Percentiles rank a stretch among this genome's conserved stretches.
Evolutionary conservation across 768 basidiomycete species (phyloP).

Genomic region (Tephrocybe rancida): DNA sequence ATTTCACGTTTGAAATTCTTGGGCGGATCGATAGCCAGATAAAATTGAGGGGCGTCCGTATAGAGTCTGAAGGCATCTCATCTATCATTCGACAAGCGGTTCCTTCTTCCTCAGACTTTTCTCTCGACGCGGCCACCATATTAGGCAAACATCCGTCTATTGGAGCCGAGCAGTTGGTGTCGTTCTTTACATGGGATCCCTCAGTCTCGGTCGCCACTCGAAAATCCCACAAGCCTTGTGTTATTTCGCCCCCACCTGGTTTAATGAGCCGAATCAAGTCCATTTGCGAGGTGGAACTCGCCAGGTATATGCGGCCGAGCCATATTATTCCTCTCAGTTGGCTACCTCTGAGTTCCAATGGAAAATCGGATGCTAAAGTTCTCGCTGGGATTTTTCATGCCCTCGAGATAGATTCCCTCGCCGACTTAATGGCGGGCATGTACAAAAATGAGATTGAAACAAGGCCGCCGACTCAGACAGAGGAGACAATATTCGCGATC

Average conservation of each 20-base stretch:
- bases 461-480: constrained; percentile 18
- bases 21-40: constrained; percentile 55
- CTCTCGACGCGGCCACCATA: constrained; percentile 43
- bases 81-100: constrained; percentile 39
- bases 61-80: constrained; percentile 54
- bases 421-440: constrained; percentile 19
- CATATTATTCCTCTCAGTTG: constrained; percentile 50
- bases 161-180: constrained; percentile 45
- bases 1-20: constrained; percentile 48
- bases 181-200: constrained; percentile 46
- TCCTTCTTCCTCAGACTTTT: constrained; percentile 20
- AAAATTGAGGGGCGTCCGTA: constrained; percentile 55
- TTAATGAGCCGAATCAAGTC: constrained; percentile 32
- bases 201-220: constrained; percentile 36
- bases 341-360: constrained; percentile 46
- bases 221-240: constrained; percentile 27
- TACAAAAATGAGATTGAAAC: constrained; percentile 1
- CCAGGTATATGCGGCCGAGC: constrained; percentile 54
- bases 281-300: constrained; percentile 42
- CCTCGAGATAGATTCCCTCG: constrained; percentile 26
- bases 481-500: constrained; percentile 21
- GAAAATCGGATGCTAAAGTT: constrained; percentile 36
- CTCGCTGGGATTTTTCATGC: constrained; percentile 30
- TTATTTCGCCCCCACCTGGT: constrained; percentile 23
- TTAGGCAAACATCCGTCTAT: constrained; percentile 45